A percentile compares a stretch with the other conserved stretches of the same genome.
phyloP scores from a whole-genome alignment of 306 rosid genomes.

The Pterocarpus santalinus region DNA sequence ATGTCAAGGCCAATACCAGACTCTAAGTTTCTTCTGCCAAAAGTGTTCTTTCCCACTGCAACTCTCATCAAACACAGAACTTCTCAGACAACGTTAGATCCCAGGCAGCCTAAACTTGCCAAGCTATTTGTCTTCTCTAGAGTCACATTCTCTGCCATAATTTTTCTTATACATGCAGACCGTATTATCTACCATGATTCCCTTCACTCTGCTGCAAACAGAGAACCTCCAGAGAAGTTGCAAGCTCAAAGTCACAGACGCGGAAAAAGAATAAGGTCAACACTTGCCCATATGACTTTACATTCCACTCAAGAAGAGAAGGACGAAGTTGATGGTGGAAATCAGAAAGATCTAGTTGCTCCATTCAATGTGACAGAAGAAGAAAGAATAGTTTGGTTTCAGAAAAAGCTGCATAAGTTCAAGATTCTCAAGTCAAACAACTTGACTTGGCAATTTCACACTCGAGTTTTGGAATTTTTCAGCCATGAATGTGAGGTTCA shows the following conservation, averaged over 20 bases:
- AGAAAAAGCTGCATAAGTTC: constrained; percentile 46
- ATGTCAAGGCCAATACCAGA: neutral
- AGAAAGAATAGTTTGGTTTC: constrained; percentile 64
- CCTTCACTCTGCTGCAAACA: neutral
- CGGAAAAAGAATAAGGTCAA: constrained; percentile 21
- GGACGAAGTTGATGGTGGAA: constrained; percentile 36
- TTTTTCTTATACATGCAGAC: constrained; percentile 51
- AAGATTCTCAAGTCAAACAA: constrained; percentile 61
- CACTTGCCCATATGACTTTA: constrained; percentile 18
- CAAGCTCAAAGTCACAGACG: constrained; percentile 15
- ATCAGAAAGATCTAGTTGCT: constrained; percentile 45
- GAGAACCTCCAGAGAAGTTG: constrained; percentile 15
- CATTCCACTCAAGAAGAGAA: constrained; percentile 43
- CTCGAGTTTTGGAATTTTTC: constrained; percentile 57
- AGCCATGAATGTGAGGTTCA: constrained; percentile 49
- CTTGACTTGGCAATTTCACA: constrained; percentile 47
- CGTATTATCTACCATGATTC: constrained; percentile 39
- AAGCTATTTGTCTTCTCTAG: constrained; percentile 44
- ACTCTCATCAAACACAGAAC: constrained; percentile 9
- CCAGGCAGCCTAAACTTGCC: constrained; percentile 35
- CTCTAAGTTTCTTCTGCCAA: neutral
- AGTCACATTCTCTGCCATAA: constrained; percentile 46
- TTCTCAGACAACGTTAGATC: constrained; percentile 45
- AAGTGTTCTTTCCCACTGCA: neutral
- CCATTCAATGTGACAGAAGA: constrained; percentile 56